phyloP scores from a whole-genome alignment of 768 basidiomycete genomes.

The Termitomyces sp. region DNA sequence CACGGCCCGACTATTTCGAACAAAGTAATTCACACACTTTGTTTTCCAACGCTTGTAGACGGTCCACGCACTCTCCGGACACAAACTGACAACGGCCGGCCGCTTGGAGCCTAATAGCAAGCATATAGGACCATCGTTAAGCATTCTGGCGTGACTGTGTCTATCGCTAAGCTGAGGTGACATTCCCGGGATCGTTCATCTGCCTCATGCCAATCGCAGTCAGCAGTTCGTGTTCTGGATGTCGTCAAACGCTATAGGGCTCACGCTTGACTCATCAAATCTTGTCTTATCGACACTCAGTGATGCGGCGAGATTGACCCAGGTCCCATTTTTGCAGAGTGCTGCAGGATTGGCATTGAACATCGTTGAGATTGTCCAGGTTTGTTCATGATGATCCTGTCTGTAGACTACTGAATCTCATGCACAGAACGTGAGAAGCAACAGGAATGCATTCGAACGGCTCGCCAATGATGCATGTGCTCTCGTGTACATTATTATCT shows the following conservation, averaged over 20 bases:
- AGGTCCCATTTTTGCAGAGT: neutral
- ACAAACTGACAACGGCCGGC: no score
- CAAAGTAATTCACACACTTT: no score
- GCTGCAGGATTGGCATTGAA: slow-evolving; percentile 4
- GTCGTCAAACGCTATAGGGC: neutral
- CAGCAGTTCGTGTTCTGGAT: neutral
- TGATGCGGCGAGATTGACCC: neutral
- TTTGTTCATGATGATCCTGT: neutral
- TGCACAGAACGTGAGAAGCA: slow-evolving; percentile 1
- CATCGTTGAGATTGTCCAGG: slow-evolving; percentile 3
- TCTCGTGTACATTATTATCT: slow-evolving; percentile 7
- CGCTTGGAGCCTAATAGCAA: no score
- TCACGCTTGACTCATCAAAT: slow-evolving; percentile 1
- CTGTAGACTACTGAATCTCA: no score
- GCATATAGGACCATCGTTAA: no score
- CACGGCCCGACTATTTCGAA: no score
- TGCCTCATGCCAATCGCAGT: no score
- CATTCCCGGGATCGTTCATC: no score
- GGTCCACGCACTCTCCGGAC: no score
- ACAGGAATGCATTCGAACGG: slow-evolving; percentile 5
- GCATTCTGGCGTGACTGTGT: no score
- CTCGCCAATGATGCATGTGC: slow-evolving; percentile 8
- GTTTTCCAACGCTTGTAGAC: no score
- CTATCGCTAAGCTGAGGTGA: no score
- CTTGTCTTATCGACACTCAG: slow-evolving; percentile 1